Base-by-base conservation (phyloP, 805 yeast species). In the Saturnispora zaruensis region DNA sequence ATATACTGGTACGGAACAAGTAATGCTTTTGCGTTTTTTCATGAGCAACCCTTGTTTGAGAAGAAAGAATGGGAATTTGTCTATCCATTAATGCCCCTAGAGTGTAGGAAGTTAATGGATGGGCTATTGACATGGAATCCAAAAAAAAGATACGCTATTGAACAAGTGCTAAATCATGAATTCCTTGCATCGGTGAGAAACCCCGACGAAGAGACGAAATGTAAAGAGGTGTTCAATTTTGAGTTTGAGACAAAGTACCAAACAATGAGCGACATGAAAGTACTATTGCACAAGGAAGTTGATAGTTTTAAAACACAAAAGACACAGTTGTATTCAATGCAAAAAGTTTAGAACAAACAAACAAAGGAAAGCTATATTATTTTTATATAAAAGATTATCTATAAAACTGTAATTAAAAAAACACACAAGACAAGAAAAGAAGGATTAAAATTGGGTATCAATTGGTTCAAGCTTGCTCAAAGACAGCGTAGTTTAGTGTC, bases 81-180 rank as follows among this genome's bases (percentile, higher is more conserved):
- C 2, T 84, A 79, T 57, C 90, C 95, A 2, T 42, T 48, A 13
- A 48, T 48, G 50, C 50, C 78, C 71, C 61, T 87, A 89, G 0
- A 70, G 76, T 9, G 53, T 49, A 0, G 63, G 62, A 1, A 84
- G 41, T 66, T 90, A 45, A 59, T 89, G 28, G 71, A 71, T 2
- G 63, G 60, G 9, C 66, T 89, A 42, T 57, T 90, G 11, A 69
- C 74, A 46, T 90, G 95, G 89, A 82, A 79, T 51, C 75, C 82
- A 0, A 65, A 61, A 1, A 57, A 62, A 20, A 71, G 98, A 47
- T 68, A 71, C 24, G 72, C 72, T 0, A 85, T 84, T 1, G 73
- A 71, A 3, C 69, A 76, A 53, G 78, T 85, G 1, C 61, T 90
- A 11, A 66, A 67, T 5, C 88, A 84, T 58, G 69, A 71, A 1